A percentile compares a stretch with the other conserved stretches of the same genome.
These are phyloP conservation scores for Kockovaella imperatae DNA, from an alignment of 768 basidiomycete species.

Conservation along the genomic window DNA sequence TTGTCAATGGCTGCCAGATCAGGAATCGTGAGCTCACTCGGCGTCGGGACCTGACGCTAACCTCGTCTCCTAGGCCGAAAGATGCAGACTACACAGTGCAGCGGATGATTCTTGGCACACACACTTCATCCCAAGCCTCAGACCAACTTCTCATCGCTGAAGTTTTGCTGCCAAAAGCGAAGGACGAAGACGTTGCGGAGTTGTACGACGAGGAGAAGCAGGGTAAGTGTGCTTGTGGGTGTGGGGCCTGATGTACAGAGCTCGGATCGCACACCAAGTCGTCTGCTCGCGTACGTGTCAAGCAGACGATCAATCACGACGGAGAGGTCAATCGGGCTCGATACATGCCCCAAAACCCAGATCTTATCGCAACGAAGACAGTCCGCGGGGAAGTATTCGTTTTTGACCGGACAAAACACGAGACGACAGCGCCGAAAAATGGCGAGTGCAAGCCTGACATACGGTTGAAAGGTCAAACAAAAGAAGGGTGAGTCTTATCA, in stretches of 20 bases:
- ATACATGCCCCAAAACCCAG: conserved; percentile 98
- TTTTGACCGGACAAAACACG: conserved; percentile 97
- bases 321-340: conserved; percentile 95
- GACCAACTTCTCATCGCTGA: conserved; percentile 95
- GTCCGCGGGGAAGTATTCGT: conserved; percentile 81
- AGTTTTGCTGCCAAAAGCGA: conserved; percentile 80
- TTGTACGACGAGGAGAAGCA: conserved; percentile 90
- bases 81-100: conserved; percentile 93
- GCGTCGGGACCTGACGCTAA: neutral
- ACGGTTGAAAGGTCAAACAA: conserved; percentile 75
- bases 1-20: conserved; percentile 98
- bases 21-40: conserved; percentile 62
- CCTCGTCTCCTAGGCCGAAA: conserved; percentile 55
- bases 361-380: conserved; percentile 90
- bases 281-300: conserved; percentile 78
- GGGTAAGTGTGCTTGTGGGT: conserved; percentile 40
- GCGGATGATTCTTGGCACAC: conserved; percentile 89
- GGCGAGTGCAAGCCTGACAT: conserved; percentile 86
- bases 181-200: conserved; percentile 53
- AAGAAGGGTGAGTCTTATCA: conserved; percentile 67
- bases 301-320: conserved; percentile 87
- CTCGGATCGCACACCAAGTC: conserved; percentile 83
- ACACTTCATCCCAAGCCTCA: conserved; percentile 88
- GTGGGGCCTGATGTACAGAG: conserved; percentile 48
- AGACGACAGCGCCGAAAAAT: conserved; percentile 79